Percentiles rank a stretch among this genome's conserved stretches.
phyloP scores from a whole-genome alignment of 2,329 filamentous ascomycete genomes.

The Phoma sp. region DNA sequence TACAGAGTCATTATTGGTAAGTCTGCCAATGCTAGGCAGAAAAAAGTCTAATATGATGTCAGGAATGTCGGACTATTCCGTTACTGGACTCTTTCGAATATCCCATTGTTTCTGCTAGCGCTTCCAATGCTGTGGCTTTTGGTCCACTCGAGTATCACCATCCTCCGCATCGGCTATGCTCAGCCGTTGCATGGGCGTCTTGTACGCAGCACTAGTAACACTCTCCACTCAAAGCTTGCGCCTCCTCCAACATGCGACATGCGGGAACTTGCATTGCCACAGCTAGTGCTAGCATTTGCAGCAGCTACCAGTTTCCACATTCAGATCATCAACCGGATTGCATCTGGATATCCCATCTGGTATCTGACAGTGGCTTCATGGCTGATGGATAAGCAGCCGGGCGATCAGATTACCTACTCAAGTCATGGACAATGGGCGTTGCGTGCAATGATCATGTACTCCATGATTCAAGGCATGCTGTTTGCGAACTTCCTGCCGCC shows the following conservation, averaged over 20 bases:
- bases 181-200: slow-evolving; percentile 34
- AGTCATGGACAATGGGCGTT: slow-evolving; percentile 25
- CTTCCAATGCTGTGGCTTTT: slow-evolving; percentile 77
- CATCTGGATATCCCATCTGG: slow-evolving; percentile 89
- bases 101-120: slow-evolving; percentile 87
- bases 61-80: slow-evolving; percentile 88
- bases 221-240: slow-evolving; percentile 10
- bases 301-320: slow-evolving; percentile 86
- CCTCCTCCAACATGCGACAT: slow-evolving; percentile 21
- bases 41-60: slow-evolving; percentile 14
- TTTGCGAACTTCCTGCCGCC: slow-evolving; percentile 93
- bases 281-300: slow-evolving; percentile 73
- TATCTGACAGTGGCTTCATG: slow-evolving; percentile 76
- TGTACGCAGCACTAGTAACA: slow-evolving; percentile 24
- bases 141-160: slow-evolving; percentile 60
- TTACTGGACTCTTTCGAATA: slow-evolving; percentile 88
- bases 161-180: slow-evolving; percentile 55
- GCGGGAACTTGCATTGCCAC: slow-evolving; percentile 69
- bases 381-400: slow-evolving; percentile 17
- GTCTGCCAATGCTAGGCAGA: slow-evolving; percentile 29
- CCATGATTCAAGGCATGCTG: slow-evolving; percentile 78
- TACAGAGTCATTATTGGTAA: slow-evolving; percentile 90
- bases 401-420: background rate
- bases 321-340: slow-evolving; percentile 89
- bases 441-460: slow-evolving; percentile 77